Conservation (phyloP, 2,329 filamentous ascomycete species). For the Fusarium sp. region DNA sequence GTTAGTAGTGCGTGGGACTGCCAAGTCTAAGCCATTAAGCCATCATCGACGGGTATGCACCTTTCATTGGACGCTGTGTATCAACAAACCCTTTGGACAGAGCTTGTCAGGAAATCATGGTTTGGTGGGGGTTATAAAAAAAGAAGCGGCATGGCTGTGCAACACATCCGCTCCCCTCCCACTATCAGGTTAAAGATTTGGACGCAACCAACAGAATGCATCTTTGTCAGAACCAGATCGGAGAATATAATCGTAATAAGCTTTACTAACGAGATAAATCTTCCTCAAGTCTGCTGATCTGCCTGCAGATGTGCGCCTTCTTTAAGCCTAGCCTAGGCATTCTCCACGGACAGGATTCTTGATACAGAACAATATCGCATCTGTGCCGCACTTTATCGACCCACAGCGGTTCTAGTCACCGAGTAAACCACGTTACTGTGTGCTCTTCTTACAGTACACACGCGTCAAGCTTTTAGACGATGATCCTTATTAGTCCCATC, state of each 20-base stretch:
- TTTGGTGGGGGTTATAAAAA: constrained; percentile 42
- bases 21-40: constrained; percentile 28
- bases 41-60: constrained; percentile 30
- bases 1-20: neutral
- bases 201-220: constrained; percentile 1
- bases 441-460: constrained; percentile 2
- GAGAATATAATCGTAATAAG: constrained; percentile 12
- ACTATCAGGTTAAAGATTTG: constrained; percentile 1
- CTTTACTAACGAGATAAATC: constrained; percentile 4
- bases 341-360: neutral
- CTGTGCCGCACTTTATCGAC: constrained; percentile 5
- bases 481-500: constrained; percentile 19
- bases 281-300: constrained; percentile 1
- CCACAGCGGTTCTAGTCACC: neutral
- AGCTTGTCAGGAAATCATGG: constrained; percentile 23
- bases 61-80: constrained; percentile 40
- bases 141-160: constrained; percentile 49
- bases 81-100: constrained; percentile 21
- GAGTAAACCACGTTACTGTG: constrained; percentile 3
- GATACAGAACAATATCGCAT: neutral
- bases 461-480: constrained; percentile 9
- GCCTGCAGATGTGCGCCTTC: constrained; percentile 8
- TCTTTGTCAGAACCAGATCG: neutral
- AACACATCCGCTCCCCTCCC: constrained; percentile 23
- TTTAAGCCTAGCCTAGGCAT: constrained; percentile 25